Evolutionary conservation across 2,329 filamentous ascomycete genomes (phyloP).

Genomic region (Fusarium nematophilum): DNA sequence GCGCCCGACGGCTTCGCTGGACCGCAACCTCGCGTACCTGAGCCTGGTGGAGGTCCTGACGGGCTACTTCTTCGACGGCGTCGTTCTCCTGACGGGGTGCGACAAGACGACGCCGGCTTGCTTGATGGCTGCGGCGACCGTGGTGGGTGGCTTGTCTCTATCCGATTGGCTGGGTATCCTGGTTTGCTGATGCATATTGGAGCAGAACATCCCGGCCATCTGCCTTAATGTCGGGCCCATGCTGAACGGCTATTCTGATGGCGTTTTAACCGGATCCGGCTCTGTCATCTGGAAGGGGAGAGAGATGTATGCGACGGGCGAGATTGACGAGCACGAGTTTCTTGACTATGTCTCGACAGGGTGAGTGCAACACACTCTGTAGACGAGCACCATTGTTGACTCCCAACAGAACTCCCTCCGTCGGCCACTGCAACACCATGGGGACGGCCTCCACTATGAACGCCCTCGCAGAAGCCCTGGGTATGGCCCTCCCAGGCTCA

Average conservation of each 20-base stretch:
- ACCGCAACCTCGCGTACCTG: slow-evolving; percentile 61
- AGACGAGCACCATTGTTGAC: not conserved
- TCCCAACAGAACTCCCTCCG: slow-evolving; percentile 53
- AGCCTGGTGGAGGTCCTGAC: slow-evolving; percentile 60
- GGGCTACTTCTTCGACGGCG: slow-evolving; percentile 61
- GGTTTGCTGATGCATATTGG: no score
- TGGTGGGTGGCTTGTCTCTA: slow-evolving; percentile 37
- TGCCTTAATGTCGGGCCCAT: slow-evolving; percentile 65
- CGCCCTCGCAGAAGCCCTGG: slow-evolving; percentile 62
- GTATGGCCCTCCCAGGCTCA: slow-evolving; percentile 63
- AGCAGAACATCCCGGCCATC: slow-evolving; percentile 59
- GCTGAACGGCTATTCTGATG: slow-evolving; percentile 60
- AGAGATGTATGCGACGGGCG: slow-evolving; percentile 59
- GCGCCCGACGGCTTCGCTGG: slow-evolving; percentile 60
- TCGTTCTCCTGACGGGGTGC: slow-evolving; percentile 63
- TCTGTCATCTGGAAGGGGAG: slow-evolving; percentile 61
- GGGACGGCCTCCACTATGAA: slow-evolving; percentile 66
- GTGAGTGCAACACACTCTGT: slow-evolving; percentile 1
- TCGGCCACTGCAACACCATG: slow-evolving; percentile 65
- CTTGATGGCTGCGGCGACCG: slow-evolving; percentile 63
- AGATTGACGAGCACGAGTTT: slow-evolving; percentile 57
- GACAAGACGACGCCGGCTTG: slow-evolving; percentile 64
- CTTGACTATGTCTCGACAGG: slow-evolving; percentile 54
- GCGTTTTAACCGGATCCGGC: slow-evolving; percentile 56
- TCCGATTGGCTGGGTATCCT: not conserved